Evolutionary conservation across 352 stramenopile genomes (phyloP).

Genomic region (Phytopythium ostracodes): DNA sequence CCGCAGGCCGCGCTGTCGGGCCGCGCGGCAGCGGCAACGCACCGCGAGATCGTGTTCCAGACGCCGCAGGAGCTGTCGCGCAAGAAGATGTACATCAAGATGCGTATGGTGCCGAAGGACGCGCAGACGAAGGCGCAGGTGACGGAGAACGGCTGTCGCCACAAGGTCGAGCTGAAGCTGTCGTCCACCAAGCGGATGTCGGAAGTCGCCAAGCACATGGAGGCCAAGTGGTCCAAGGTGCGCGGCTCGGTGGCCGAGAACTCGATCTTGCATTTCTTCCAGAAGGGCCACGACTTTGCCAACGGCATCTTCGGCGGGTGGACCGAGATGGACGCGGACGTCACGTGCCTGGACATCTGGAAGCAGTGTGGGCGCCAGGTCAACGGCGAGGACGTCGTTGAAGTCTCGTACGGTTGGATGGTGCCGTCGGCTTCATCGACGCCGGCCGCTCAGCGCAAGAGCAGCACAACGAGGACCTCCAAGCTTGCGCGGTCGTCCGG

Average conservation of each 20-base stretch:
- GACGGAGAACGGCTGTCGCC: slow-evolving; percentile 42
- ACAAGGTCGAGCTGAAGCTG: slow-evolving; percentile 80
- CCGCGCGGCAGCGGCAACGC: slow-evolving; percentile 14
- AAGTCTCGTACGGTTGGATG: slow-evolving; percentile 65
- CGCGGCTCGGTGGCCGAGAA: slow-evolving; percentile 19
- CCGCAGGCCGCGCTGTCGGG: slow-evolving; percentile 10
- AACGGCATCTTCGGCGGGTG: slow-evolving; percentile 12
- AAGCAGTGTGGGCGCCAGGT: slow-evolving; percentile 53
- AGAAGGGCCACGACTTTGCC: slow-evolving; percentile 29
- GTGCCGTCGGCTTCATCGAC: background rate
- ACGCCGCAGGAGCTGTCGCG: slow-evolving; percentile 46
- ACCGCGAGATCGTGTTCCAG: slow-evolving; percentile 26
- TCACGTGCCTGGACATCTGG: slow-evolving; percentile 76
- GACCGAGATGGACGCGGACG: slow-evolving; percentile 34
- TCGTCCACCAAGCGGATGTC: slow-evolving; percentile 76
- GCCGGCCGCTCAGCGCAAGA: background rate
- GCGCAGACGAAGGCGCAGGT: slow-evolving; percentile 49
- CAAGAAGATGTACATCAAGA: slow-evolving; percentile 83
- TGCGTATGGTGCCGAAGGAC: slow-evolving; percentile 76
- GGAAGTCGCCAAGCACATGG: slow-evolving; percentile 76
- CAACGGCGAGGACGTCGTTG: slow-evolving; percentile 64
- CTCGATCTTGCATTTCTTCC: slow-evolving; percentile 46
- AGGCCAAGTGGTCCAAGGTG: slow-evolving; percentile 65
- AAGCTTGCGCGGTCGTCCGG: slow-evolving; percentile 3
- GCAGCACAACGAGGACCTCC: background rate